Conservation (phyloP, 1,284 basidiomycete species). For the Pyrrhoderma lamaoense region DNA sequence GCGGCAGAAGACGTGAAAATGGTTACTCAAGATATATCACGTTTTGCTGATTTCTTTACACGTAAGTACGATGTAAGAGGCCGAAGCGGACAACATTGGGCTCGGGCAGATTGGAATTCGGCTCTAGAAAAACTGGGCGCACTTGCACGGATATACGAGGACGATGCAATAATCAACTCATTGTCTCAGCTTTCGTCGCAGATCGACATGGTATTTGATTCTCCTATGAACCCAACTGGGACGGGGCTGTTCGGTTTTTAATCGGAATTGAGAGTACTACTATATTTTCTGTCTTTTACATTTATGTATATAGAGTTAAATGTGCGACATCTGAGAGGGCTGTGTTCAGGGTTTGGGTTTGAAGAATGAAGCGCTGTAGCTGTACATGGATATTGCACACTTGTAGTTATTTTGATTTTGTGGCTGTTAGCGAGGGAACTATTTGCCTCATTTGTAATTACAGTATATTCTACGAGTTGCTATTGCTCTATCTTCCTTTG, state of each 20-base stretch:
- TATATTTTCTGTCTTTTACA: not conserved
- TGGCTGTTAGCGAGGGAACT: too few relatives aligned
- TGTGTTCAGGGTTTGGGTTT: too few relatives aligned
- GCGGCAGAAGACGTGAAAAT: slow-evolving; percentile 10
- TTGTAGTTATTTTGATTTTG: too few relatives aligned
- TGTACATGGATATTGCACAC: too few relatives aligned
- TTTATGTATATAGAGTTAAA: not conserved
- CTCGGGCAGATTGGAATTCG: slow-evolving; percentile 53
- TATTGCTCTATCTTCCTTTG: not conserved
- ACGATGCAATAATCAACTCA: slow-evolving; percentile 43
- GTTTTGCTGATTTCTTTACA: slow-evolving; percentile 44
- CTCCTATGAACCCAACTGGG: slow-evolving; percentile 26
- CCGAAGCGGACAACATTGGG: slow-evolving; percentile 63
- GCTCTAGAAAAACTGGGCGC: slow-evolving; percentile 38
- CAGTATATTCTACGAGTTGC: too few relatives aligned
- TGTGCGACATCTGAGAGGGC: not conserved
- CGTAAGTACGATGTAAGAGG: slow-evolving; percentile 39
- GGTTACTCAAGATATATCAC: slow-evolving; percentile 24
- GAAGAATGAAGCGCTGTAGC: too few relatives aligned
- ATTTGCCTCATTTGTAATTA: too few relatives aligned
- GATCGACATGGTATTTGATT: slow-evolving; percentile 40
- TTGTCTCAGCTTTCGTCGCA: slow-evolving; percentile 41
- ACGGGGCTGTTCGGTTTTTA: too few relatives aligned
- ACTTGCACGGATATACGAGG: slow-evolving; percentile 46
- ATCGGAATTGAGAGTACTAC: not conserved